Evolutionary conservation across 2,329 filamentous ascomycete species (phyloP).

Genomic region (Aspergillus terreus): DNA sequence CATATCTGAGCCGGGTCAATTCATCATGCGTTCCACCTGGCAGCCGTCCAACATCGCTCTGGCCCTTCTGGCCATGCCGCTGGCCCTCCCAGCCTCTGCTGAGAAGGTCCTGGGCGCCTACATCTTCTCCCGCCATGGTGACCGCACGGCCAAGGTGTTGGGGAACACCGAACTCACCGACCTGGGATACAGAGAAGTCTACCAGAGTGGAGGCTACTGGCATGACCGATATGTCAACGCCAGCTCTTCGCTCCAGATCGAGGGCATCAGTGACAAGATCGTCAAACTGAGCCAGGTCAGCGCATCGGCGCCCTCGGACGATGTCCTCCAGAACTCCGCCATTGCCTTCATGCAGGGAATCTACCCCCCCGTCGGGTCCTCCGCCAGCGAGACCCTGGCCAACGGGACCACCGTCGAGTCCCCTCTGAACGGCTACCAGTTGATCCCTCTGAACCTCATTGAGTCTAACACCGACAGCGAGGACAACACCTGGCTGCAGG

Average conservation of each 20-base stretch:
- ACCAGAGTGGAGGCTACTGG: constrained; percentile 69
- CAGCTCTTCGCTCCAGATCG: constrained; percentile 58
- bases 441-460: constrained; percentile 69
- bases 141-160: constrained; percentile 75
- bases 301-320: constrained; percentile 68
- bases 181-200: constrained; percentile 74
- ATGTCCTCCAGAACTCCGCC: constrained; percentile 76
- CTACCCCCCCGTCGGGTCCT: constrained; percentile 69
- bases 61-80: constrained; percentile 21
- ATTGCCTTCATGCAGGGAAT: constrained; percentile 78
- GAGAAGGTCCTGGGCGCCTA: constrained; percentile 79
- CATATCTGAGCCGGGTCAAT: not conserved
- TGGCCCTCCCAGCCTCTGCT: constrained; percentile 26
- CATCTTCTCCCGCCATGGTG: constrained; percentile 86
- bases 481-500: constrained; percentile 57
- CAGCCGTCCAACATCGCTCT: constrained; percentile 22
- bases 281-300: constrained; percentile 68
- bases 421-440: constrained; percentile 77
- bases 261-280: constrained; percentile 61
- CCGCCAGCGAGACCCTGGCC: constrained; percentile 59
- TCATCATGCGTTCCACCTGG: constrained; percentile 25
- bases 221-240: constrained; percentile 69
- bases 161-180: constrained; percentile 70
- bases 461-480: constrained; percentile 58
- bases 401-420: constrained; percentile 65